These are phyloP conservation scores for Annulohypoxylon stygium DNA, from an alignment of 495 filamentous ascomycete genomes.

Conservation along the genomic window DNA sequence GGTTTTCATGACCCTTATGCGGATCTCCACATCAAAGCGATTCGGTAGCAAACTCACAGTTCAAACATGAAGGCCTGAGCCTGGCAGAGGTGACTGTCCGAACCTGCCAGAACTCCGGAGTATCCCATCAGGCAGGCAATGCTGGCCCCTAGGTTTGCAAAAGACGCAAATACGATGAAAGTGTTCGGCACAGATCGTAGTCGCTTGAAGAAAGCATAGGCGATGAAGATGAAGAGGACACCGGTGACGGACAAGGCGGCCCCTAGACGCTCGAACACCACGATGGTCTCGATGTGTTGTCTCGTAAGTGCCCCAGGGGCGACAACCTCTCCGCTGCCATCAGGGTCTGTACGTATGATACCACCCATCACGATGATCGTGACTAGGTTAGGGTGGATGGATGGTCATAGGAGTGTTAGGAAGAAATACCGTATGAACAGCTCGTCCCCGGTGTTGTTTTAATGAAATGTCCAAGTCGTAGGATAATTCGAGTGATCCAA, in stretches of 20 bases:
- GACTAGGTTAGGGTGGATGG: background rate
- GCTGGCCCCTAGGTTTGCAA: conserved; percentile 84
- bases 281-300: conserved; percentile 53
- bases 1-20: background rate
- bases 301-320: conserved; percentile 27
- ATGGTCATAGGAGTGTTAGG: conserved; percentile 9
- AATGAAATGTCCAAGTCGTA: conserved; percentile 19
- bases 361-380: conserved; percentile 26
- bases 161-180: conserved; percentile 84
- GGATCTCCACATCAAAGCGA: background rate
- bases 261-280: conserved; percentile 61
- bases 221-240: conserved; percentile 76
- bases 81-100: conserved; percentile 71
- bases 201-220: conserved; percentile 70
- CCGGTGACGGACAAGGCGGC: conserved; percentile 74
- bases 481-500: background rate
- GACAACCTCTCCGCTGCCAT: conserved; percentile 14
- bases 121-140: conserved; percentile 78
- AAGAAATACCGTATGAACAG: background rate
- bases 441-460: background rate
- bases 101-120: conserved; percentile 65
- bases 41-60: conserved; percentile 57
- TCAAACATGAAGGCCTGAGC: conserved; percentile 82
- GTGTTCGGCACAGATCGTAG: conserved; percentile 85
- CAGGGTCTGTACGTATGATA: conserved; percentile 22